Evolutionary conservation across 805 yeast genomes (phyloP), one percentile per base, ranked within the genome.

Genomic region (Barnettozyma vustinii): DNA sequence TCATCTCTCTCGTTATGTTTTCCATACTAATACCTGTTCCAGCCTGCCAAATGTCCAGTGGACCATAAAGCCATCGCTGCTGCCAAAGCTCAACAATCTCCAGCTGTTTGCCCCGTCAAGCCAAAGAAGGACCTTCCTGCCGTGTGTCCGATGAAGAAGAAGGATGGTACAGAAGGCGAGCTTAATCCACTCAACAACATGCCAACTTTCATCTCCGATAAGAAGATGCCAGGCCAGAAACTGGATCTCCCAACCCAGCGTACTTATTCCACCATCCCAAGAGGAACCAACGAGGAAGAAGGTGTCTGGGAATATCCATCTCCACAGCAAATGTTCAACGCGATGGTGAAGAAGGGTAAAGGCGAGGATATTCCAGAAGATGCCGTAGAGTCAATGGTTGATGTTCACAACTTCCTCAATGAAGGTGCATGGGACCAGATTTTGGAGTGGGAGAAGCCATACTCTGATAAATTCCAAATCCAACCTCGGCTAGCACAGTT

Each of bases 221-320:
- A 73, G 41, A 79, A 74, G 59, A 83, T 83, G 5, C 88, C 94
- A 1, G 96, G 95, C 25, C 99, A 94, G 67, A 79, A 76, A 51
- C 57, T 87, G 36, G 81, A 78, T 33, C 72, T 94, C 30, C 90
- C 97, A 9, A 87, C 94, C 0, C 87, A 85, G 40, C 80, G 97
- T 57, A 85, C 96, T 1, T 66, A 83, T 36, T 88, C 96, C 15
- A 70, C 88, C 1, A 94, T 94, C 46, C 99, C 99, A 19, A 77
- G 88, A 54, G 98, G 98, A 26, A 78, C 73, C 26, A 62, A 64
- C 13, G 73, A 70, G 2, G 74, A 71, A 9, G 81, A 80, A 52
- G 96, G 96, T 2, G 80, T 83, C 43, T 94, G 99, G 99, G 99
- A 94, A 68, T 94, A 94, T 64, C 99, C 99, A 2, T 88, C 97